phyloP scores from a whole-genome alignment of 495 filamentous ascomycete species.

The Oidiodendron maius region DNA sequence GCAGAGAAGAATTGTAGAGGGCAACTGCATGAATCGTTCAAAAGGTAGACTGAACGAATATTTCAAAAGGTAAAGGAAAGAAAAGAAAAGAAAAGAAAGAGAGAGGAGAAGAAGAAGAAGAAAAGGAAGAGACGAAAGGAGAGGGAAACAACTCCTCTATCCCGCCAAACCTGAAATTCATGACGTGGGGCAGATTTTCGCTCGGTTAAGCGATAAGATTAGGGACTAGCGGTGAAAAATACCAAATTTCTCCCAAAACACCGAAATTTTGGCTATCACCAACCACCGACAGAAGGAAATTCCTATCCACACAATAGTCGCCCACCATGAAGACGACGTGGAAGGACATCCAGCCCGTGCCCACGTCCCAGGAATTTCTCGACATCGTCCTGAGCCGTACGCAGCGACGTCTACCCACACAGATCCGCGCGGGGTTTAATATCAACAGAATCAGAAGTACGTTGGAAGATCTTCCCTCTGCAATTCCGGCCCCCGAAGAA shows the following conservation, averaged over 20 bases:
- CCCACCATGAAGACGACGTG: slow-evolving; percentile 42
- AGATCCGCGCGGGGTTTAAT: slow-evolving; percentile 94
- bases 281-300: neutral
- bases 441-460: slow-evolving; percentile 87
- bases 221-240: slow-evolving; percentile 8
- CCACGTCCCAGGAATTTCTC: slow-evolving; percentile 89
- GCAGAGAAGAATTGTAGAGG: too few species aligned
- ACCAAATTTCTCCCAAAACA: neutral
- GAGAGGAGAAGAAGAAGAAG: too few species aligned
- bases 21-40: too few species aligned
- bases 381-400: slow-evolving; percentile 95
- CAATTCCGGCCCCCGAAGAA: too few species aligned
- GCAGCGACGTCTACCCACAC: slow-evolving; percentile 89
- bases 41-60: too few species aligned
- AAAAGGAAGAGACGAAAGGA: too few species aligned
- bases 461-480: slow-evolving; percentile 25
- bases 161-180: neutral
- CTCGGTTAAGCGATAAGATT: slow-evolving; percentile 16
- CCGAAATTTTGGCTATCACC: neutral
- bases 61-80: too few species aligned
- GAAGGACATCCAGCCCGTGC: slow-evolving; percentile 79
- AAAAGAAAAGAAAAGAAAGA: too few species aligned
- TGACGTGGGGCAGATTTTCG: slow-evolving; percentile 1
- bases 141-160: too few species aligned
- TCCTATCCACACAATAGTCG: neutral